Conservation (phyloP, 352 stramenopile genomes). For the Globisporangium sylvaticum region DNA sequence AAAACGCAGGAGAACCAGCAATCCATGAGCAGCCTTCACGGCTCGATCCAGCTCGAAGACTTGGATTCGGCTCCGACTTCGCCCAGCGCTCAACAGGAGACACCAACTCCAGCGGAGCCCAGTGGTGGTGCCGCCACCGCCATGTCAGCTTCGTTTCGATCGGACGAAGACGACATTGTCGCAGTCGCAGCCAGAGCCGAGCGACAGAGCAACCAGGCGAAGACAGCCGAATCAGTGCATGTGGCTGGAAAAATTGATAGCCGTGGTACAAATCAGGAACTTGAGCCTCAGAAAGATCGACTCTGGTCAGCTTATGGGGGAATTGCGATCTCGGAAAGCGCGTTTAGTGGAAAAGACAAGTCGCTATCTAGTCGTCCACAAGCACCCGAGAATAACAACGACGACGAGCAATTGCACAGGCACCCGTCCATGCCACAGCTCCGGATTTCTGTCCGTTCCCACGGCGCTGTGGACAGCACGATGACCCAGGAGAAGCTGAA, state of each 20-base stretch:
- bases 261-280: background rate
- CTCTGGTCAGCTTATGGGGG: no score
- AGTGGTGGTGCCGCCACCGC: no score
- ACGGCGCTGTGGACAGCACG: conserved; percentile 10
- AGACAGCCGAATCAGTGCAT: background rate
- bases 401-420: background rate
- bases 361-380: background rate
- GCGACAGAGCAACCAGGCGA: background rate
- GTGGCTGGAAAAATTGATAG: background rate
- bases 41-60: conserved; percentile 26
- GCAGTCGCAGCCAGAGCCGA: background rate
- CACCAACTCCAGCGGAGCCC: background rate
- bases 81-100: background rate
- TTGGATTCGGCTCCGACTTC: conserved; percentile 20
- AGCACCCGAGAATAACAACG: background rate
- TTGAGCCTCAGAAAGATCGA: background rate
- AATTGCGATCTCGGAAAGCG: no score
- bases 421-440: background rate
- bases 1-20: conserved; percentile 12
- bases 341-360: background rate
- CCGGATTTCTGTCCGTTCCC: conserved; percentile 8
- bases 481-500: conserved; percentile 1
- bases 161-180: conserved; percentile 14
- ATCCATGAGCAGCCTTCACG: background rate
- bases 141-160: background rate